Percentiles rank a stretch among this genome's conserved stretches.
These are phyloP conservation scores for Neonectria faginata DNA, from an alignment of 2,329 filamentous ascomycete genomes.

Conservation along the genomic window DNA sequence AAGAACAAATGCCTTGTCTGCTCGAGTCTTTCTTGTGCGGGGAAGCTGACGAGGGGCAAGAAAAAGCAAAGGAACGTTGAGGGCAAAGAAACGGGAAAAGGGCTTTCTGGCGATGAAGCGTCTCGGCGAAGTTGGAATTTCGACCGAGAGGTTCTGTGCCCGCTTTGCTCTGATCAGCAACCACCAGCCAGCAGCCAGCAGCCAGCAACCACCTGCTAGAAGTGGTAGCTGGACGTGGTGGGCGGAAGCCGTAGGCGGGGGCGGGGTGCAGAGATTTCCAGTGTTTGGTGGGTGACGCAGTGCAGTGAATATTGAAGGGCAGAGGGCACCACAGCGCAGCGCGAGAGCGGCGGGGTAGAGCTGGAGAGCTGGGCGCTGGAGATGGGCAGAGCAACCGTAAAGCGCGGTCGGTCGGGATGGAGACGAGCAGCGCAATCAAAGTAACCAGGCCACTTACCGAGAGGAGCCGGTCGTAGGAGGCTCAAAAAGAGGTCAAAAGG, in stretches of 20 bases:
- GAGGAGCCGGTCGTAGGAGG: constrained; percentile 15
- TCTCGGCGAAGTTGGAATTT: constrained; percentile 8
- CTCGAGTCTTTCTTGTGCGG: constrained; percentile 9
- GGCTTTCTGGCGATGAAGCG: constrained; percentile 10
- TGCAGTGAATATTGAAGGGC: constrained; percentile 7
- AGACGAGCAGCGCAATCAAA: constrained; percentile 29
- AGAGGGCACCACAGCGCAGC: constrained; percentile 10
- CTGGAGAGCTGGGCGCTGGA: constrained; percentile 4
- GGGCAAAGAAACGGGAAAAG: constrained; percentile 8
- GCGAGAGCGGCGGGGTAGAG: constrained; percentile 11
- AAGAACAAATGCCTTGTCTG: constrained; percentile 3
- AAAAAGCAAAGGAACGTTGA: constrained; percentile 12
- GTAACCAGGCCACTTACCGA: constrained; percentile 24
- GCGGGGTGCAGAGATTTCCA: constrained; percentile 48
- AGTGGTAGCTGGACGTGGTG: not conserved
- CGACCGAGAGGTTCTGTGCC: constrained; percentile 27
- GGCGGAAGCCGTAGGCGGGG: constrained; percentile 45
- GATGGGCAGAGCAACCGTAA: not conserved
- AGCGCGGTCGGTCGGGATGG: constrained; percentile 33
- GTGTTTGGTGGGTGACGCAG: constrained; percentile 18
- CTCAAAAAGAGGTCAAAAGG: constrained; percentile 24
- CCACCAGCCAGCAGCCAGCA: constrained; percentile 9
- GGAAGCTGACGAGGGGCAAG: constrained; percentile 19
- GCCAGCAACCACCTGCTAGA: constrained; percentile 25
- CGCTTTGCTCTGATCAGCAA: constrained; percentile 30